These are phyloP conservation scores for Syzygium jambos DNA, from an alignment of 345 rosid species.

Conservation along the genomic window DNA sequence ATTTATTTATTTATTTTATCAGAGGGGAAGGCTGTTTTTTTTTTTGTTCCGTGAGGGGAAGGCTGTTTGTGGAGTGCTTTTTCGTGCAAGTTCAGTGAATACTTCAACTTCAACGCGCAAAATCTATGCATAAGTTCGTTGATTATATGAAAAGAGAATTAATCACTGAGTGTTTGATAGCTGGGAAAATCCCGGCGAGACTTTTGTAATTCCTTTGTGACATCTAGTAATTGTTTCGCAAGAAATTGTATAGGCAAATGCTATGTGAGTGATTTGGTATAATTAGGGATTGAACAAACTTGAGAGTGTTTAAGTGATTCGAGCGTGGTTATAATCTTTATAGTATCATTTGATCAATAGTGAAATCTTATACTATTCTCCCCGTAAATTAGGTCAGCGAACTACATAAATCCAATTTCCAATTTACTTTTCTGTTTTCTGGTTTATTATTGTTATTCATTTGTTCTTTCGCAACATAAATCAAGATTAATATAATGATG, in stretches of 20 bases:
- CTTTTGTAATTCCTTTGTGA: too few relatives aligned
- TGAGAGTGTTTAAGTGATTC: not conserved
- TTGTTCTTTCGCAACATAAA: not conserved
- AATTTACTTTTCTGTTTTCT: too few relatives aligned
- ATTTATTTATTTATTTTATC: too few relatives aligned
- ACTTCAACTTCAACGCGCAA: not conserved
- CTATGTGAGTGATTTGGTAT: not conserved
- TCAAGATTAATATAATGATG: not conserved
- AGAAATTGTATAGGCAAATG: not conserved
- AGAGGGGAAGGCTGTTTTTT: not conserved
- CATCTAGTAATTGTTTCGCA: not conserved
- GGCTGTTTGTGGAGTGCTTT: not conserved
- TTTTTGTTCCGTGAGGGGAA: too few relatives aligned
- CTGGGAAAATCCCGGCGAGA: not conserved
- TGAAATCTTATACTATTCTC: not conserved
- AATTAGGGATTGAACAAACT: too few relatives aligned
- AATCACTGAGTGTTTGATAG: not conserved
- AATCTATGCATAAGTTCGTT: not conserved
- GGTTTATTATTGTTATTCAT: too few relatives aligned
- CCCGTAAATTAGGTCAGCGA: fast-evolving
- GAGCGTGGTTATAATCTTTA: fast-evolving
- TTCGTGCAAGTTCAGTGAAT: not conserved
- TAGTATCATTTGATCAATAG: not conserved
- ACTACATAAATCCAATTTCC: not conserved
- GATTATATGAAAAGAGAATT: too few relatives aligned